Evolutionary conservation across 2,329 filamentous ascomycete genomes (phyloP), one percentile per base, ranked within the genome.

Genomic region (Amauroascus niger): DNA sequence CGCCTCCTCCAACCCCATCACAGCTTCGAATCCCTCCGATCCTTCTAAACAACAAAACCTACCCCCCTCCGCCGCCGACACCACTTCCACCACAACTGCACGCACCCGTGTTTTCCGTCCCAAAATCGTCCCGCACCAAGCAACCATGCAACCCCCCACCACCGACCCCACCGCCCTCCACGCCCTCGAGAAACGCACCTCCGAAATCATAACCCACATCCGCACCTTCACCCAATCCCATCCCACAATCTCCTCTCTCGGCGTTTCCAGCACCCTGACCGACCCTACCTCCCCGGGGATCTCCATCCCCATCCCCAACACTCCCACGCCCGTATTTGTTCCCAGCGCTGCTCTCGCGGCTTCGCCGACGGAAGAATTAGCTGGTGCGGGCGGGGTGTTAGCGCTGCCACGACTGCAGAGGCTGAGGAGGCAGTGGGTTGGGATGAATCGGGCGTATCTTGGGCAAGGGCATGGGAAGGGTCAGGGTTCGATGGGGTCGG

Each of bases 361-460:
- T 1, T 64, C 65, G 5, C 63, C 68, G 8, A 72, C 70, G n/a
- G 70, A 73, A 54, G 70, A 72, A 57, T 59, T 73, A 1, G 69
- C 68, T 2, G 70, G 67, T 16, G 68, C 69, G 1, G 70, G 70
- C 4, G 70, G 70, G 0, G 60, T 69, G 8, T 61, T 75, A 11
- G 66, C 68, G 1, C 59, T 74, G 37, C 73, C 73, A 26, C 61
- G 68, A 41, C 55, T 75, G 55, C 73, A 75, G 63, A 60, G 73
- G 14, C 48, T 75, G 56, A 60, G 71, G 18, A 65, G 73, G 52
- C 73, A 74, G 61, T 75, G 72, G 68, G 73, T 74, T 39, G 66
- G 71, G 55, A 64, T 75, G 55, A 74, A 75, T 55, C 61, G 73
- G 45, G 63, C 63, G 26, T 71, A 70, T 62, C 61, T 69, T 28